phyloP scores from a whole-genome alignment of 495 filamentous ascomycete species.

The Xylaria sp. region DNA sequence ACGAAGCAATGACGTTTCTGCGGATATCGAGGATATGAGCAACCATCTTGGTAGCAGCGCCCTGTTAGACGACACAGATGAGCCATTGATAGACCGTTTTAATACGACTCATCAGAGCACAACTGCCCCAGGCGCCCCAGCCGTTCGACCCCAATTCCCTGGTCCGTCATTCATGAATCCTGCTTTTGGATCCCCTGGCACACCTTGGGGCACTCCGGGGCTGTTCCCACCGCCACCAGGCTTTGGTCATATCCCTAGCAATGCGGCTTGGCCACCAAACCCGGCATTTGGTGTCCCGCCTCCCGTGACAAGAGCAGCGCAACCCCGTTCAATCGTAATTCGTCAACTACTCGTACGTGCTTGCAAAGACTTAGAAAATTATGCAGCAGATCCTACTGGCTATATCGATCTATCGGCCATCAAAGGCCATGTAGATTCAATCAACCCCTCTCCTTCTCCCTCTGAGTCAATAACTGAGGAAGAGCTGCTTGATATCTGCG shows the following conservation, averaged over 20 bases:
- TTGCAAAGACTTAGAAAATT: conserved; percentile 52
- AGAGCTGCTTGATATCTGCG: conserved; percentile 88
- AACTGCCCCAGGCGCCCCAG: conserved; percentile 43
- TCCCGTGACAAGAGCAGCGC: conserved; percentile 39
- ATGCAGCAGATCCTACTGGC: conserved; percentile 49
- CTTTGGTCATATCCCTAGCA: conserved; percentile 28
- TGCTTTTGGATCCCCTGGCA: conserved; percentile 41
- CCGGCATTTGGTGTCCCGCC: conserved; percentile 37
- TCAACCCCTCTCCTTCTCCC: conserved; percentile 54
- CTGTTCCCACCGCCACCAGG: conserved; percentile 40
- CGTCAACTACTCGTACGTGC: conserved; percentile 58
- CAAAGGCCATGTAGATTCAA: conserved; percentile 68
- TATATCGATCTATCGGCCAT: conserved; percentile 74
- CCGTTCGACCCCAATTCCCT: conserved; percentile 32
- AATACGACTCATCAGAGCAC: conserved; percentile 33
- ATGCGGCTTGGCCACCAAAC: conserved; percentile 37
- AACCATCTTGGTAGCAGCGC: conserved; percentile 92
- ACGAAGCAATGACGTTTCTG: conserved; percentile 53
- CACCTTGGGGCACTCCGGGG: conserved; percentile 38
- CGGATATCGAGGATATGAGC: conserved; percentile 69
- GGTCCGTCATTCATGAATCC: conserved; percentile 36
- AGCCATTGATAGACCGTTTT: conserved; percentile 36
- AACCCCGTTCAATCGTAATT: conserved; percentile 52
- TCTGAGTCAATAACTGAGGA: conserved; percentile 67
- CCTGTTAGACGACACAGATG: conserved; percentile 82